Base-by-base conservation (phyloP, 1,139 yeast genomes). In the Pichia sp. region DNA sequence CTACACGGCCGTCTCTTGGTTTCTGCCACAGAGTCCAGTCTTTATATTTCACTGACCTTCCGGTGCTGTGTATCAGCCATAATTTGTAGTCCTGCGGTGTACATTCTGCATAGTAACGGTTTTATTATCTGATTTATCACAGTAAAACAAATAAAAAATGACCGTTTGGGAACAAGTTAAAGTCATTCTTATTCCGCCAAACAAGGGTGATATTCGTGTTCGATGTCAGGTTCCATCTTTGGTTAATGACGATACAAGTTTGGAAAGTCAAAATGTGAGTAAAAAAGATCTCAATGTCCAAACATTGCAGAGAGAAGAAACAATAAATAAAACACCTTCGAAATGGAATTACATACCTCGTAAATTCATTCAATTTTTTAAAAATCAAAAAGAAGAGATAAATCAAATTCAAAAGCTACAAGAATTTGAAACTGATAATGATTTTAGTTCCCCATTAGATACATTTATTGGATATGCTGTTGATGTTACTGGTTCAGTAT, bases 401-500 rank as follows among this genome's bases (percentile, higher is more conserved):
- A n/a, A 33, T 11, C 10, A 15, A 7, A 11, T 31, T 16, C 31
- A 39, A 18, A 31, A 43, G 18, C 16, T 39, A 9, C 31, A 38
- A 16, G 40, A 41, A 25, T 25, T 35, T 30, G 48, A 41, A 22
- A 33, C 31, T 29, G 38, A 43, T 14, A 30, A 30, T 27, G 42
- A 40, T 31, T 34, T 22, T 25, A 33, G 37, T 4, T 43, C 50
- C 4, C 51, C 51, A 6, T 37, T 49, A 13, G 52, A 50, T 24
- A 26, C 30, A 4, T 33, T 48, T 9, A 33, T 50, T 20, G 41
- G 37, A 3, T 34, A 33, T 16, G 47, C 50, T 3, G 52, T 50
- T 20, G 38, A 38, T 11, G 41, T 44, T 30, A 63, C 65, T 1
- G 68, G 67, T 26, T 47, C 63, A 2, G 51, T 53, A 35, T 31